Conservation (phyloP, 2,329 filamentous ascomycete genomes). For the Trichophyton simii region DNA sequence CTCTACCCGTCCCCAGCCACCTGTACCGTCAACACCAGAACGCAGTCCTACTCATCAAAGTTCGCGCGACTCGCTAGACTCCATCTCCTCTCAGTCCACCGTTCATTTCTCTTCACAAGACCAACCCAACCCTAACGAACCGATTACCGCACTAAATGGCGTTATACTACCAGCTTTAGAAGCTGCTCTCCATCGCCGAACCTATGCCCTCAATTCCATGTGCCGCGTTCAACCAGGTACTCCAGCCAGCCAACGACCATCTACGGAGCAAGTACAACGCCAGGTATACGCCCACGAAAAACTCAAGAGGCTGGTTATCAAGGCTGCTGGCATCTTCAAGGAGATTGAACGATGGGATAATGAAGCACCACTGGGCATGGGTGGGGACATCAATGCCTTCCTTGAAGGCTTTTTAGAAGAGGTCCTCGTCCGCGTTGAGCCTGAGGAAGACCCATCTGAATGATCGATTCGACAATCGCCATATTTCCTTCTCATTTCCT, state of each 20-base stretch:
- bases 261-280: constrained; percentile 43
- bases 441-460: constrained; percentile 51
- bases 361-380: constrained; percentile 83
- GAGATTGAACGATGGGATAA: constrained; percentile 86
- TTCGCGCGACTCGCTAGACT: constrained; percentile 4
- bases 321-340: constrained; percentile 69
- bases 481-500: neutral
- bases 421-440: constrained; percentile 81
- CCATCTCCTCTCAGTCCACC: constrained; percentile 43
- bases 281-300: constrained; percentile 72
- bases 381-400: constrained; percentile 75
- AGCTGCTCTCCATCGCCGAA: constrained; percentile 71
- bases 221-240: constrained; percentile 35
- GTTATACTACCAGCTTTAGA: constrained; percentile 90
- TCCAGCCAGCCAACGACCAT: constrained; percentile 38
- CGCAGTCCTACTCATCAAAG: neutral
- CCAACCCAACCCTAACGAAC: constrained; percentile 40
- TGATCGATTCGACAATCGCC: neutral
- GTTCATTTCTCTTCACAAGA: constrained; percentile 15
- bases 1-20: constrained; percentile 2
- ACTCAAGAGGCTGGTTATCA: constrained; percentile 66
- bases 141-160: constrained; percentile 75
- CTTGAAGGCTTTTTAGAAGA: constrained; percentile 89
- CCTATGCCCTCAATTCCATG: constrained; percentile 41
- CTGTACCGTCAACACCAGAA: neutral